Evolutionary conservation across 2,329 filamentous ascomycete genomes (phyloP).

Genomic region (Fusarium sp.): DNA sequence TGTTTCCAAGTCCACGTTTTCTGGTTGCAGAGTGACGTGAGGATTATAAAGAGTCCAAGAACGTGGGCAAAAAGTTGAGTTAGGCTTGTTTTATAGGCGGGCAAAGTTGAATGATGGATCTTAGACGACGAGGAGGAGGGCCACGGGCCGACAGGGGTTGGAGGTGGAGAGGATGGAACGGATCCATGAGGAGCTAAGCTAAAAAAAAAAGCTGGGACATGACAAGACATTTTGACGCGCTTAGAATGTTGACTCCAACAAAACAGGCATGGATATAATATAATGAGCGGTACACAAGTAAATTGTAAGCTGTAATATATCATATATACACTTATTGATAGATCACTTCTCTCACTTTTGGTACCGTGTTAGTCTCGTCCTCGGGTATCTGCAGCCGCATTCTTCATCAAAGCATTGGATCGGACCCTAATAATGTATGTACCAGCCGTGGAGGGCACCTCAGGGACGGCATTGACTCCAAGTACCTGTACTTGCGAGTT

Average conservation of each 20-base stretch:
- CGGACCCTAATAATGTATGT: conserved; percentile 23
- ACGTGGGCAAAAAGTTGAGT: conserved; percentile 54
- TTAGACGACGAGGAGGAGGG: conserved; percentile 33
- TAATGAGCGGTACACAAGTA: not conserved
- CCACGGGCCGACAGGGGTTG: conserved; percentile 31
- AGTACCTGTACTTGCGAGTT: conserved; percentile 22
- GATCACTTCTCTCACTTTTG: not conserved
- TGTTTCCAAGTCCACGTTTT: not conserved
- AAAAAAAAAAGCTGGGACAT: conserved; percentile 36
- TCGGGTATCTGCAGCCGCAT: conserved; percentile 1
- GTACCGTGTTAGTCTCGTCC: not conserved
- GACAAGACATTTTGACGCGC: conserved; percentile 31
- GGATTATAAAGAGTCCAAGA: conserved; percentile 74
- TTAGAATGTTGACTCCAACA: not conserved
- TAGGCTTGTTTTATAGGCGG: conserved; percentile 44
- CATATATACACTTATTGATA: not conserved
- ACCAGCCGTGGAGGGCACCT: not conserved
- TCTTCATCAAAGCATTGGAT: not conserved
- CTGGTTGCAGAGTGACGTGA: conserved; percentile 50
- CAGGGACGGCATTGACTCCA: conserved; percentile 18
- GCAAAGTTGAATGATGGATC: conserved; percentile 47
- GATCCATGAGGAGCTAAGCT: conserved; percentile 32
- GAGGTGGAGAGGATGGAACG: conserved; percentile 15
- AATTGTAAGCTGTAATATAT: not conserved
- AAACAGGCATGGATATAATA: not conserved